Base-by-base conservation (phyloP, 78 protist genomes). In the Ministeria vibrans region DNA sequence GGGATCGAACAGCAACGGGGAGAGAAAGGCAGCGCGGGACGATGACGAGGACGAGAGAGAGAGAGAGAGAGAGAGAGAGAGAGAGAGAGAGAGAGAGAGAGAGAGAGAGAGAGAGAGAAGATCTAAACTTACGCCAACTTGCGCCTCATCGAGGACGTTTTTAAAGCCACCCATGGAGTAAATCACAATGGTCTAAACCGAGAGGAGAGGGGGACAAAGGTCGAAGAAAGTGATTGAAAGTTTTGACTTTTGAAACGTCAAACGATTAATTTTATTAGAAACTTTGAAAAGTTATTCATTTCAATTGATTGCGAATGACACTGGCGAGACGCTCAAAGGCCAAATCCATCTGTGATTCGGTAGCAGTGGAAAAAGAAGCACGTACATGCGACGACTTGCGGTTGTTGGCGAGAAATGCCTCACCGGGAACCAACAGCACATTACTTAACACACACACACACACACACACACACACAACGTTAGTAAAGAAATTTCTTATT, bases 381-480 rank as follows among this genome's bases (percentile, higher is more conserved):
- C 76, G 76, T 30, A 71, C 76, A 71, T 71, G 30, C 63, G 76
- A 30, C 63, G 76, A 30, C 45, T 71, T 9, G 22, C 53, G 30
- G 6, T 15, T 42, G 30, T 20, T 42, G 9, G 76, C 45, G 34
- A 46, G 15, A 30, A 71, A 71, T 30, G 76, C 46, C 9, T 30
- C 45, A 27, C 76, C 76, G 46, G 76, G 76, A 15, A 71, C 76
- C 9, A 71, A 42, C 76, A 71, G 53, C 76, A 71, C 76, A 13
- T 71, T 71, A n/a, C n/a, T n/a, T n/a, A n/a, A n/a, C n/a, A n/a
- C n/a, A n/a, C n/a, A n/a, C n/a, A n/a, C n/a, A n/a, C n/a, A n/a
- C n/a, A n/a, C n/a, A n/a, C n/a, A n/a, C n/a, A n/a, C n/a, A n/a
- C n/a, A n/a, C n/a, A n/a, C n/a, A n/a, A n/a, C n/a, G n/a, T n/a